Evolutionary conservation across 495 filamentous ascomycete genomes (phyloP), one percentile per base, ranked within the genome.

Genomic region (Astrocystis sublimbata): DNA sequence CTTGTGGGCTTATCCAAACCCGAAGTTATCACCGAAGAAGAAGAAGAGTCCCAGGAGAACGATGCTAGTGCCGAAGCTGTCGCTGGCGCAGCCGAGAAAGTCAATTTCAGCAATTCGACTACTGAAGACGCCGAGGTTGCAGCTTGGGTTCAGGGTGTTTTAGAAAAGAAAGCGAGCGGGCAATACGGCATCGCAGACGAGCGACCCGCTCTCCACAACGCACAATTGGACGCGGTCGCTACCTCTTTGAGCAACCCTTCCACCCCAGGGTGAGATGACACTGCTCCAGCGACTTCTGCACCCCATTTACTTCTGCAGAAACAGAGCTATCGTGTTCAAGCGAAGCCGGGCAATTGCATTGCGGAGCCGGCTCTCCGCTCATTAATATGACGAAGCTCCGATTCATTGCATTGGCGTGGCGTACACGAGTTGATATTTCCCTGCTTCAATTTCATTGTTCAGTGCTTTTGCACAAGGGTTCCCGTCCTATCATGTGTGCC

Each of bases 51-150:
- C 28, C 75, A 75, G 6, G 79, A 81, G 38, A 79, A 74, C 17
- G 72, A 76, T 10, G 71, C 75, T 30, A 83, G 82, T 53, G 75
- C 73, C 21, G 68, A 72, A 33, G 70, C 68, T 12, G 76, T 84
- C 19, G 81, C 74, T 31, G 76, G 75, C 19, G 73, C 75, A 10
- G 75, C 80, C 40, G 73, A 68, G 15, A 68, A 78, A 24, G 70
- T 85, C 12, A 71, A 75, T 36, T 66, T 78, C 45, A 76, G 68
- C 53, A 68, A 73, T 40, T 72, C 71, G 21, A 67, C 77, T 63
- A 71, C 83, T 71, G 86, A 86, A 19, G 90, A 98, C 60, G 75
- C 80, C 42, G 93, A 97, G 73, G 90, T 97, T 7, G 86, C 90
- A 2, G 81, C 83, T 31, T 98, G 93, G 93, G 93, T 97, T 13